Base-by-base conservation (phyloP, 371 early-diverging fungal genomes). In the Actinomucor elegans region DNA sequence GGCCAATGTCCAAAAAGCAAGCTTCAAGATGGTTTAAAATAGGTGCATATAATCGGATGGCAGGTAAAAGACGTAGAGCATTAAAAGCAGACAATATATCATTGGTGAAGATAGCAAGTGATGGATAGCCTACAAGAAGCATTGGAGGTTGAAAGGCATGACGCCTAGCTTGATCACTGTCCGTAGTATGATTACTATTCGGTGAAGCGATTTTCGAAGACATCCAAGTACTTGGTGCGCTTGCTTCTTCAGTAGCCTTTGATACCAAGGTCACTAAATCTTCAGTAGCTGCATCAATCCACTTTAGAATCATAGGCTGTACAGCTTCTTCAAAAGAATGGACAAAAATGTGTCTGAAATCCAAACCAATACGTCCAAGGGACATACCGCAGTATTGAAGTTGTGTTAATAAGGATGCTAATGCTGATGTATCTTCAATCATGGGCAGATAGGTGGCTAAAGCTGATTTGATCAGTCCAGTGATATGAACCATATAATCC, bases 321-420 rank as follows among this genome's bases (percentile, higher is more conserved):
- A 89, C 66, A 0, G 86, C 82, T 18, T 78, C 72, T 52, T 90
- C 88, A 57, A 90, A 90, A 12, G 73, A 55, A 5, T 67, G 54
- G 1, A 80, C 81, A 35, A 87, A 81, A 7, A 87, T 48, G 15
- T 77, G 79, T 27, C 93, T 77, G 49, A 91, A 87, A 65, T 93
- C 93, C 21, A 88, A 64, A 5, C 93, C 93, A 41, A 91, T 82
- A 21, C 90, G 77, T 28, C 89, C 88, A 37, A 93, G 73, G 7
- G 90, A 89, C 77, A 90, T 80, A 34, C 91, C 90, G 55, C 87
- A 89, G 59, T 91, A 93, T 79, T 90, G 89, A n/a, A 87, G 69
- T 49, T 92, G 90, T 1, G 89, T 87, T 33, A 87, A 62, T 14
- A 91, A 52, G 4, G 87, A 86, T 0, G 80, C 78, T 24, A 91